Evolutionary conservation across 495 filamentous ascomycete genomes (phyloP), one percentile per base, ranked within the genome.

Genomic region (Penicillium steckii): DNA sequence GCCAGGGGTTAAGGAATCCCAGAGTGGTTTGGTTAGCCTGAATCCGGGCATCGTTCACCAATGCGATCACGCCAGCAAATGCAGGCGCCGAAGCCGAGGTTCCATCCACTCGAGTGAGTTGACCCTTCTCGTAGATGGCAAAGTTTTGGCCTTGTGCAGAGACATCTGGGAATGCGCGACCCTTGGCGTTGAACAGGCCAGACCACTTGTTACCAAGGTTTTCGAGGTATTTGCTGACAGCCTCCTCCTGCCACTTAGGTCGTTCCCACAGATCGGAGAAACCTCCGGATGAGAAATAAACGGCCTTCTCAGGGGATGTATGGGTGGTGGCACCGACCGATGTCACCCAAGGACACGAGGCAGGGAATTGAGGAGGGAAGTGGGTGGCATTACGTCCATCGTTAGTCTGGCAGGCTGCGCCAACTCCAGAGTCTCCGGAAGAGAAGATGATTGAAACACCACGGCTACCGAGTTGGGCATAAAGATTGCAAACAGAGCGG

Each of bases 1-100:
- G 57, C 84, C 84, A 88, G 0, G 87, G 87, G 62, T 92, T 91
- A 26, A 90, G 59, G 73, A 90, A 91, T 0, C 88, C 88, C 46
- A 91, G 62, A 0, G 79, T 67, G 0, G 80, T 70, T 59, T 81
- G 66, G 18, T 79, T 79, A 15, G 72, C 73, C 1, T 76, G 66
- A 32, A 85, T 67, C 1, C 85, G 74, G 0, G 83, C 86, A 53
- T 86, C 85, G 53, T 91, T 90, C 32, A 91, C 71, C 15, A 90
- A 68, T 0, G 77, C 76, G 8, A 92, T 64, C 17, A 92, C 64
- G 13, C 80, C 85, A 3, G 81, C 78, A 17, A 86, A 81, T 0
- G 82, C 70, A 0, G 88, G 88, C 1, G 85, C 68, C 0, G 83
- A 75, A n/a, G 83, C 84, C 9, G 79, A 84, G 1, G 87, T 92